Evolutionary conservation across 2,329 filamentous ascomycete genomes (phyloP), one percentile per base, ranked within the genome.

Genomic region (Xylaria sp.): DNA sequence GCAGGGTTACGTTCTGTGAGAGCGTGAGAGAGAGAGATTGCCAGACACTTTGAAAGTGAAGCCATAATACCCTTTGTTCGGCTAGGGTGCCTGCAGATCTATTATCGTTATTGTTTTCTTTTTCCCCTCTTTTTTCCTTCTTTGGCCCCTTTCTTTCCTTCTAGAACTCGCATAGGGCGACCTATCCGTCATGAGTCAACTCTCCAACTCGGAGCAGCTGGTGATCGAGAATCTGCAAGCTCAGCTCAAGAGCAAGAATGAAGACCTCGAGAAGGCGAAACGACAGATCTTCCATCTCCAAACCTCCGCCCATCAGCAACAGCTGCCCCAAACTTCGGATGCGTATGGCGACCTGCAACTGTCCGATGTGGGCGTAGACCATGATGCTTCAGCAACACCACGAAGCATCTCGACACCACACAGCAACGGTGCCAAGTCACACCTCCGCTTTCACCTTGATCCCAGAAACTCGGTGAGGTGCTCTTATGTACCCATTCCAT

Each of bases 361-460:
- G 55, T 69, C 69, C 49, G 61, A 60, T 59, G 59, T 64, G 54
- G 54, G 65, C 59, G 63, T 59, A 63, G 62, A 61, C 58, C 65
- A 69, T 59, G 65, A 67, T 66, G 59, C 54, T 64, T 66, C 57
- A 51, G 23, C 49, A 51, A 9, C 49, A 51, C 68, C 69, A 54
- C 66, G 68, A 59, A 71, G 67, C 68, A 68, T 66, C 56, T 68
- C 67, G 37, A 68, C 72, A 53, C 67, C 70, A 62, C 70, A 66
- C 59, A 70, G 59, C 58, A 60, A 66, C 59, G 63, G 61, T 57
- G 53, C 63, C 46, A 69, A 70, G 60, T 60, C 55, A 60, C 63
- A 68, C 64, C 61, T 54, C 63, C 65, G 61, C 56, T 61, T 63
- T 65, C 60, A 65, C 55, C 52, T 59, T 58, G 62, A 62, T 59